These are phyloP conservation scores for Paxillus ammoniavirescens DNA, from an alignment of 768 basidiomycete species.

Conservation along the genomic window DNA sequence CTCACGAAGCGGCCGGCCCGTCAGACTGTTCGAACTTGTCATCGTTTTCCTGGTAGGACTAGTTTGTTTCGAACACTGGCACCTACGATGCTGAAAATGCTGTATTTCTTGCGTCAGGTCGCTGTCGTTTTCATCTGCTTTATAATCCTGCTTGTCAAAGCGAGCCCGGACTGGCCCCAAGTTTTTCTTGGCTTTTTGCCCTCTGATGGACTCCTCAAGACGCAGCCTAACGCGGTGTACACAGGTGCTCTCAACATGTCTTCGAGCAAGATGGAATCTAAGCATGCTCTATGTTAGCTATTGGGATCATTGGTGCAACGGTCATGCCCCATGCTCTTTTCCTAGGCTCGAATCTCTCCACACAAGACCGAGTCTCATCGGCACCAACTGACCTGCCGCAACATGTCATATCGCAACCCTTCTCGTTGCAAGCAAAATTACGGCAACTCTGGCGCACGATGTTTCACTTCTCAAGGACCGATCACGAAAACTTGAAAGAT, in stretches of 20 bases:
- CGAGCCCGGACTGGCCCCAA: conserved; percentile 40
- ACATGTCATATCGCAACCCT: conserved; percentile 1
- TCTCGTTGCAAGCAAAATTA: not conserved
- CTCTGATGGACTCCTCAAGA: conserved; percentile 31
- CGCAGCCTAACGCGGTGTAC: conserved; percentile 35
- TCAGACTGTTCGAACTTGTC: conserved; percentile 38
- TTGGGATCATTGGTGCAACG: conserved; percentile 48
- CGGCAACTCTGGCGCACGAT: conserved; percentile 1
- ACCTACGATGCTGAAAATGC: not conserved
- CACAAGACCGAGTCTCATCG: conserved; percentile 42
- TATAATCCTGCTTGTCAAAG: conserved; percentile 40
- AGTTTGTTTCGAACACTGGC: not conserved
- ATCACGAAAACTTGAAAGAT: conserved; percentile 4
- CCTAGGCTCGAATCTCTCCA: conserved; percentile 50
- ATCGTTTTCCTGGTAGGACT: conserved; percentile 34
- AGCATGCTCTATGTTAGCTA: conserved; percentile 27
- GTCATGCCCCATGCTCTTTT: conserved; percentile 62
- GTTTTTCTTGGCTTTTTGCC: conserved; percentile 44
- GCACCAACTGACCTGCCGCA: conserved; percentile 7
- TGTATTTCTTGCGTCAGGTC: conserved; percentile 20
- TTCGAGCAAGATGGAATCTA: not conserved
- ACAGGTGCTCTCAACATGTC: conserved; percentile 26
- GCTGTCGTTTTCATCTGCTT: conserved; percentile 28
- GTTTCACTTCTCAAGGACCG: conserved; percentile 7
- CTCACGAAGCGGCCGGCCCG: conserved; percentile 29